Evolutionary conservation across 1,284 basidiomycete species (phyloP).

Genomic region (Cutaneotrichosporon sp.): DNA sequence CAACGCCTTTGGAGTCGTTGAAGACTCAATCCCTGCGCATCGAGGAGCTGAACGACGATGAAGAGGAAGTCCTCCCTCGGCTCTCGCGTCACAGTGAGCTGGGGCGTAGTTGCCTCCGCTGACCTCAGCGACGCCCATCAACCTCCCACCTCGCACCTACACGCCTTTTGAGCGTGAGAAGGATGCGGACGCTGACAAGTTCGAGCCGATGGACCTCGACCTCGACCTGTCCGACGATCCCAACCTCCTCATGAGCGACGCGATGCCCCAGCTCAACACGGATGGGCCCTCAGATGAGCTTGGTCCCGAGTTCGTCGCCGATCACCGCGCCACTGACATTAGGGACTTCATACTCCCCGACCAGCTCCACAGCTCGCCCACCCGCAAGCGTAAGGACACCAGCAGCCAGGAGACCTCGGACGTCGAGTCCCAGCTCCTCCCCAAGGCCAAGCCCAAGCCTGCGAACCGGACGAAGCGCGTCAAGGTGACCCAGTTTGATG

Average conservation of each 20-base stretch:
- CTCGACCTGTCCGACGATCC: too few species aligned
- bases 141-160: not conserved
- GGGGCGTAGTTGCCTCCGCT: not conserved
- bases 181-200: not conserved
- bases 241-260: too few species aligned
- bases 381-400: not conserved
- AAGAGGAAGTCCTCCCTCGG: not conserved
- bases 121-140: not conserved
- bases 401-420: conserved; percentile 6
- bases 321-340: not conserved
- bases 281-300: not conserved
- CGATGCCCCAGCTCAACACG: not conserved
- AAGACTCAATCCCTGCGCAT: not conserved
- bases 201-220: not conserved
- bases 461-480: not conserved
- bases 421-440: not conserved
- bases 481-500: conserved; percentile 1
- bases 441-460: not conserved
- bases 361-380: not conserved
- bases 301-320: too few species aligned
- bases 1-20: not conserved
- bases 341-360: not conserved
- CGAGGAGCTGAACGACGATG: not conserved
- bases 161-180: not conserved
- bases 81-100: conserved; percentile 1